phyloP scores from a whole-genome alignment of 495 filamentous ascomycete genomes.

The Pseudomonodictys pantanalensis region DNA sequence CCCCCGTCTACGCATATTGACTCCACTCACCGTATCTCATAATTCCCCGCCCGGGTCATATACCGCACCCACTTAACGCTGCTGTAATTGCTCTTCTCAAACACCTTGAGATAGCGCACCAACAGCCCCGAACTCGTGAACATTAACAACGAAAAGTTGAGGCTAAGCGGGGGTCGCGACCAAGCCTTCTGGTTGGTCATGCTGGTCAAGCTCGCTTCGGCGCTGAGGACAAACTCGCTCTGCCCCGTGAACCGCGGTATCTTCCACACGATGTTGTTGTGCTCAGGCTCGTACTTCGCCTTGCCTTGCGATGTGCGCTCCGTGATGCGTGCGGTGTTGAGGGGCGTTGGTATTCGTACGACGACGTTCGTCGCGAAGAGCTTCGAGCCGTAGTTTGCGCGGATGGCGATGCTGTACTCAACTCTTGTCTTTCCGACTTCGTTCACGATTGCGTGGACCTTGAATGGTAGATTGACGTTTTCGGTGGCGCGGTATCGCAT shows the following conservation, averaged over 20 bases:
- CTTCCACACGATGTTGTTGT: slow-evolving; percentile 99
- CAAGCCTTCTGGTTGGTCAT: slow-evolving; percentile 99
- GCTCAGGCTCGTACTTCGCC: slow-evolving; percentile 95
- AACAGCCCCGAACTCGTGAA: slow-evolving; percentile 91
- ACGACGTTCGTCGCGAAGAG: slow-evolving; percentile 98
- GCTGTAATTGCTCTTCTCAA: slow-evolving; percentile 98
- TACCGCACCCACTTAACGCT: slow-evolving; percentile 99
- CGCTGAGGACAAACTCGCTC: slow-evolving; percentile 89
- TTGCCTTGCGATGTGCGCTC: slow-evolving; percentile 92
- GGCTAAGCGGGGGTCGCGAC: slow-evolving; percentile 86
- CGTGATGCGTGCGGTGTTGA: slow-evolving; percentile 94
- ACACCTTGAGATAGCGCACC: slow-evolving; percentile 96
- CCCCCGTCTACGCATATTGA: not conserved
- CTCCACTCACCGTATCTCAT: slow-evolving; percentile 67
- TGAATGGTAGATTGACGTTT: slow-evolving; percentile 98
- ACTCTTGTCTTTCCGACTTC: slow-evolving; percentile 97
- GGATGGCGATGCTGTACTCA: slow-evolving; percentile 96
- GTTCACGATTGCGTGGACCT: slow-evolving; percentile 97
- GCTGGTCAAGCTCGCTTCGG: slow-evolving; percentile 86
- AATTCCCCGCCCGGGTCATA: slow-evolving; percentile 91
- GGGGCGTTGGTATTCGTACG: slow-evolving; percentile 88
- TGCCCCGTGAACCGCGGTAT: slow-evolving; percentile 95
- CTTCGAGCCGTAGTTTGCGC: slow-evolving; percentile 93
- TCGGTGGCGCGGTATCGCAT: slow-evolving; percentile 99
- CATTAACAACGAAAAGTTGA: slow-evolving; percentile 94